A percentile compares a stretch with the other conserved stretches of the same genome.
Evolutionary conservation across 1,284 basidiomycete genomes (phyloP).

Genomic region (Pyrrhoderma noxium): DNA sequence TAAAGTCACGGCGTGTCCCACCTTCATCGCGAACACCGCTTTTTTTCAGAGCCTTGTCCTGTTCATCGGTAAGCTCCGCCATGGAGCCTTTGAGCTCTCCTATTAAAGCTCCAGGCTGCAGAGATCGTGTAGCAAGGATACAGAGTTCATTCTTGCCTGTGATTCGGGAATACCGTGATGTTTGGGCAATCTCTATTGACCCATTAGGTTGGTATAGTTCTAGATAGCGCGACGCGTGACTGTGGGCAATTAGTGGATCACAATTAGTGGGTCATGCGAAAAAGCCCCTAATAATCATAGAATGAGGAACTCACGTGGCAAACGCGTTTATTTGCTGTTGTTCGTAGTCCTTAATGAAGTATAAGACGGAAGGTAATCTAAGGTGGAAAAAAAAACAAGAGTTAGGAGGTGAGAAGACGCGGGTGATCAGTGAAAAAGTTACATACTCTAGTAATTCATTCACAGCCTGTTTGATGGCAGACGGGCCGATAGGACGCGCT

Average conservation of each 20-base stretch:
- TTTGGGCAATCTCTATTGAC: conserved; percentile 81
- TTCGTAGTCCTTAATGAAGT: conserved; percentile 62
- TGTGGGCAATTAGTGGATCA: conserved; percentile 26
- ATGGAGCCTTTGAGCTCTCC: conserved; percentile 82
- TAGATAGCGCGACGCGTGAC: conserved; percentile 80
- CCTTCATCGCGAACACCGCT: conserved; percentile 54
- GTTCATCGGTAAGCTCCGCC: conserved; percentile 74
- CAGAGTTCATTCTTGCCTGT: conserved; percentile 89
- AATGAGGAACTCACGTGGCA: conserved; percentile 61
- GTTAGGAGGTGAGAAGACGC: conserved; percentile 21
- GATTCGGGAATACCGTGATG: conserved; percentile 72
- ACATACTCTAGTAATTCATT: conserved; percentile 68
- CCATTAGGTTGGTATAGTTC: conserved; percentile 74
- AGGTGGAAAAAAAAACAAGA: conserved; percentile 17
- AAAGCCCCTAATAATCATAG: neutral
- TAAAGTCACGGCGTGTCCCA: conserved; percentile 81
- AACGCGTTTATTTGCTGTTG: conserved; percentile 82
- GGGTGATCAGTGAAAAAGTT: conserved; percentile 21
- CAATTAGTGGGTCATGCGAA: neutral
- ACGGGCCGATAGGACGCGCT: conserved; percentile 1
- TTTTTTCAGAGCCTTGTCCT: conserved; percentile 74
- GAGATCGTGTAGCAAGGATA: conserved; percentile 74
- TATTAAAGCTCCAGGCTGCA: conserved; percentile 67
- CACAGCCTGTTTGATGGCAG: conserved; percentile 43
- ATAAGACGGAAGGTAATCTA: conserved; percentile 63